Percentiles rank a stretch among this genome's conserved stretches.
phyloP scores from a whole-genome alignment of 805 yeast species.

The Pichia membranifaciens region DNA sequence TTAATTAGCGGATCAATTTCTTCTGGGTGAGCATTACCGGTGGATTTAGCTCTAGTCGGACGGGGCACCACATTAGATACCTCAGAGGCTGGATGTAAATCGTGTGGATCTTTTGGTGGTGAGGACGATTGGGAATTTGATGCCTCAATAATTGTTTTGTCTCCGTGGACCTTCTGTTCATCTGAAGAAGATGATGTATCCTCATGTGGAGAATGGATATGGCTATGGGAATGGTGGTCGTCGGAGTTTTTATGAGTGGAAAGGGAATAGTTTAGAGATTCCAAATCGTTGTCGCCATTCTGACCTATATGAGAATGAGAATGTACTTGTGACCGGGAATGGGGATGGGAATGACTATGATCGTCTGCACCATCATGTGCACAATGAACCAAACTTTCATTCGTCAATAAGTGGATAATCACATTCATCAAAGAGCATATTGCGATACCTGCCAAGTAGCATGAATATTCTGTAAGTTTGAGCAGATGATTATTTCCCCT shows the following conservation, averaged over 20 bases:
- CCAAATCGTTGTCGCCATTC: background rate
- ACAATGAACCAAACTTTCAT: slow-evolving; percentile 83
- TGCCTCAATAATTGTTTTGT: background rate
- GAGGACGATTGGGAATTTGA: background rate
- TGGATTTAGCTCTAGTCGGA: background rate
- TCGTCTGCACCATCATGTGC: slow-evolving; percentile 43
- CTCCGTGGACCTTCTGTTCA: background rate
- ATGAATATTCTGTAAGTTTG: slow-evolving; percentile 39
- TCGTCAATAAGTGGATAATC: slow-evolving; percentile 65
- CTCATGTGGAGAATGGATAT: background rate
- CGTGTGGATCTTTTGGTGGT: background rate
- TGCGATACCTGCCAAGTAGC: slow-evolving; percentile 46
- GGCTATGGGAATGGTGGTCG: background rate
- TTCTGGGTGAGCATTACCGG: background rate
- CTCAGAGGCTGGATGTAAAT: background rate
- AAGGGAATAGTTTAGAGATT: slow-evolving; percentile 8
- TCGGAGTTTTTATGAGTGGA: slow-evolving; percentile 14
- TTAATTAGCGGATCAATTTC: background rate
- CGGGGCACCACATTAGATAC: background rate
- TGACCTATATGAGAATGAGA: slow-evolving; percentile 9
- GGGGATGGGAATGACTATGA: slow-evolving; percentile 1
- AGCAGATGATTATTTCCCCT: slow-evolving; percentile 25
- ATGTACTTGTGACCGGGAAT: too few species aligned
- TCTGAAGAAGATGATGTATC: background rate
- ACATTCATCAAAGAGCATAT: slow-evolving; percentile 57